phyloP scores from a whole-genome alignment of 1,284 basidiomycete genomes.

The Leucocoprinus gongylophorus region DNA sequence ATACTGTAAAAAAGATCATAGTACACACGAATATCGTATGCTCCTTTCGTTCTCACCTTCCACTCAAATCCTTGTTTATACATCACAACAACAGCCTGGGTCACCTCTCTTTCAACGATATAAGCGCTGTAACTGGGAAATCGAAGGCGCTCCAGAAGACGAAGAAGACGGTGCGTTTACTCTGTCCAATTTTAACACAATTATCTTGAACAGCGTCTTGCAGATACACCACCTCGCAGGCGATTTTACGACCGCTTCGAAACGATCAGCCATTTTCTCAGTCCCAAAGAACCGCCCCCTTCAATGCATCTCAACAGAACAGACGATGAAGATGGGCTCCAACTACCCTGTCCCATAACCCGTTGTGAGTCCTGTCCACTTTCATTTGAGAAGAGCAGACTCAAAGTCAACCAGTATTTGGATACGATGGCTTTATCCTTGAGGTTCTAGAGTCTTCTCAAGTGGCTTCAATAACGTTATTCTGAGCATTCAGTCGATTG shows the following conservation, averaged over 20 bases:
- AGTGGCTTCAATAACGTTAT: constrained; percentile 65
- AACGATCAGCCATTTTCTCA: constrained; percentile 67
- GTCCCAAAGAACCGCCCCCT: constrained; percentile 59
- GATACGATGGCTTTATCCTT: constrained; percentile 76
- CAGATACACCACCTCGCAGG: constrained; percentile 62
- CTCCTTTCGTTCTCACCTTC: constrained; percentile 7
- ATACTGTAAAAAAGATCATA: constrained; percentile 77
- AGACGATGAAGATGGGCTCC: constrained; percentile 71
- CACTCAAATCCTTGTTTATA: not conserved
- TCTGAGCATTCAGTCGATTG: constrained; percentile 35
- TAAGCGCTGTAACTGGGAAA: constrained; percentile 84
- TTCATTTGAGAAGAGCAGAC: constrained; percentile 2
- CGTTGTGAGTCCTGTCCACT: constrained; percentile 46
- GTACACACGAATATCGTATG: constrained; percentile 81
- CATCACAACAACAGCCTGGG: constrained; percentile 52
- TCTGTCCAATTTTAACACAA: constrained; percentile 4
- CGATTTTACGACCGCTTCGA: constrained; percentile 69
- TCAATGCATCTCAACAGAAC: constrained; percentile 85
- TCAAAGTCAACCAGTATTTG: constrained; percentile 46
- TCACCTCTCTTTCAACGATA: constrained; percentile 83
- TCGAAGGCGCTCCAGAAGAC: constrained; percentile 67
- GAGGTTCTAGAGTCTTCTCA: constrained; percentile 76
- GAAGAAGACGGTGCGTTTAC: constrained; percentile 59
- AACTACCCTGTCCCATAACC: constrained; percentile 65
- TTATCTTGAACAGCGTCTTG: not conserved